Evolutionary conservation across 257 asterid species (phyloP).

Genomic region (Solanum pimpinellifolium): DNA sequence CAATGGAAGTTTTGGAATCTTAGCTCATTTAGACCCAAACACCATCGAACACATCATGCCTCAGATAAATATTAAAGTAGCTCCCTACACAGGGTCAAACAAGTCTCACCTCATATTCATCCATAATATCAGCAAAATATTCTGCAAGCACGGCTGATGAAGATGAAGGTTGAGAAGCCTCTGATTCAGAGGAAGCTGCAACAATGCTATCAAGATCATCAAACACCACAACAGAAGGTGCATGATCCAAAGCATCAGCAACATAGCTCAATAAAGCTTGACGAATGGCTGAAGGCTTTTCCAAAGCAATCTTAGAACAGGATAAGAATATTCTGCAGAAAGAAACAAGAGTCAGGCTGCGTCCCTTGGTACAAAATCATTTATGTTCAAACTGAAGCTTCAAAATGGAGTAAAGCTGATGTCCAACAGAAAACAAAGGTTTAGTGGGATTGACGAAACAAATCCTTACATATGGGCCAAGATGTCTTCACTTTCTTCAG

Average conservation of each 20-base stretch:
- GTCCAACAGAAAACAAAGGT: neutral
- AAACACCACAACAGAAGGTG: slow-evolving; percentile 80
- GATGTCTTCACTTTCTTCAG: slow-evolving; percentile 58
- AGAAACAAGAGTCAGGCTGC: neutral
- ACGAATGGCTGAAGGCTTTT: slow-evolving; percentile 65
- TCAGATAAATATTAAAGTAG: neutral
- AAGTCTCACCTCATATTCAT: slow-evolving; percentile 67
- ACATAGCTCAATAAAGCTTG: slow-evolving; percentile 54
- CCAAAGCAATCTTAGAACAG: slow-evolving; percentile 76
- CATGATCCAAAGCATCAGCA: slow-evolving; percentile 76
- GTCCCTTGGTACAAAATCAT: neutral
- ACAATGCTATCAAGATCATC: slow-evolving; percentile 94
- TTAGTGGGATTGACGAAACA: neutral
- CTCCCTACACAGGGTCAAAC: neutral
- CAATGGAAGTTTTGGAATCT: neutral
- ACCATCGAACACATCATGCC: neutral
- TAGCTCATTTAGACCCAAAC: neutral
- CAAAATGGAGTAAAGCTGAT: neutral
- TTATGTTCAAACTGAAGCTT: neutral
- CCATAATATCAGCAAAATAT: slow-evolving; percentile 73
- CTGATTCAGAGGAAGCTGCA: slow-evolving; percentile 62
- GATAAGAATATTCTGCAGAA: slow-evolving; percentile 53
- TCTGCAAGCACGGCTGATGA: slow-evolving; percentile 55
- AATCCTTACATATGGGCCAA: slow-evolving; percentile 67
- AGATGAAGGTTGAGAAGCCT: slow-evolving; percentile 66